phyloP scores from a whole-genome alignment of 1,284 basidiomycete genomes.

The Moesziomyces sp. region DNA sequence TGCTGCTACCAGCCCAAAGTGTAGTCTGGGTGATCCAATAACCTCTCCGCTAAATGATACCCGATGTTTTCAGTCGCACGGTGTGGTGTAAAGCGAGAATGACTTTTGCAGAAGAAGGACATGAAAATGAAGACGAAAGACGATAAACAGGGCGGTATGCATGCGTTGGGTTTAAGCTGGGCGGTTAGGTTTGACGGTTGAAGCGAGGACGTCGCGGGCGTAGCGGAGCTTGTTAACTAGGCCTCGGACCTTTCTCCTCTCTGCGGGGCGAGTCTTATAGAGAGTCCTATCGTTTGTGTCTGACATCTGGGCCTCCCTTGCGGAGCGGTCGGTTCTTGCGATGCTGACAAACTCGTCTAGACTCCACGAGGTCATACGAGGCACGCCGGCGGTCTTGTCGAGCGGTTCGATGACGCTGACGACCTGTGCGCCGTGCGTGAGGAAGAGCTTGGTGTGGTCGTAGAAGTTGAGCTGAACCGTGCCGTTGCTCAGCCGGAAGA shows the following conservation, averaged over 20 bases:
- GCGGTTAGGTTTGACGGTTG: slow-evolving; percentile 15
- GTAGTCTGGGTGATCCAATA: slow-evolving; percentile 53
- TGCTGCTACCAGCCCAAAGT: slow-evolving; percentile 46
- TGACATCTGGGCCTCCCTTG: slow-evolving; percentile 37
- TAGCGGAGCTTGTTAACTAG: slow-evolving; percentile 40
- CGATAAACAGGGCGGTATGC: slow-evolving; percentile 2
- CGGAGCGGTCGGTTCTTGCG: slow-evolving; percentile 69
- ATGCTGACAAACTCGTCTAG: slow-evolving; percentile 79
- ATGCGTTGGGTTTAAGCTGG: background rate
- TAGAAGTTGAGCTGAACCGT: slow-evolving; percentile 98
- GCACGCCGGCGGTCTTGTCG: slow-evolving; percentile 76
- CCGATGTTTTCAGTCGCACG: background rate
- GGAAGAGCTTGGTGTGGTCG: slow-evolving; percentile 93
- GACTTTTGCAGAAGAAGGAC: background rate
- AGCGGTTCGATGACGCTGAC: slow-evolving; percentile 78
- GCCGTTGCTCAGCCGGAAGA: slow-evolving; percentile 94
- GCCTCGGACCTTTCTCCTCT: slow-evolving; percentile 34
- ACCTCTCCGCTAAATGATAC: background rate
- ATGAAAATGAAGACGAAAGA: too few species aligned
- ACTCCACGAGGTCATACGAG: slow-evolving; percentile 79
- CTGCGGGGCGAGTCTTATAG: slow-evolving; percentile 29
- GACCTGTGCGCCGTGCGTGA: slow-evolving; percentile 81
- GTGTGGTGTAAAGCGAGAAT: background rate
- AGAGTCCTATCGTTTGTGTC: background rate
- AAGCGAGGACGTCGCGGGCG: slow-evolving; percentile 36